Percentiles rank a stretch among this genome's conserved stretches.
Evolutionary conservation across 179 eudicot species (phyloP).

Genomic region (Silene noctiflora): DNA sequence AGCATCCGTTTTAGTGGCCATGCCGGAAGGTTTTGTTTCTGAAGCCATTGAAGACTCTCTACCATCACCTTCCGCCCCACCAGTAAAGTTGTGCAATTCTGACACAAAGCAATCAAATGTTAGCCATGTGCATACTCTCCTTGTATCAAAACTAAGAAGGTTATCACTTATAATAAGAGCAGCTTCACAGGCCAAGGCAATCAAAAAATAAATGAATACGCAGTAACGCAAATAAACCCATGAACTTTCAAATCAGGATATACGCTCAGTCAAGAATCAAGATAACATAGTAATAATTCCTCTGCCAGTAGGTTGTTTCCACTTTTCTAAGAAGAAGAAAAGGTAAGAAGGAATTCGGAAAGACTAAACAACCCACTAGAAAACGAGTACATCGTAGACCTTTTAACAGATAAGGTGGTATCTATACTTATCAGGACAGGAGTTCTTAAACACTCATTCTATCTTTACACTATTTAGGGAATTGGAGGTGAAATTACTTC

Average conservation of each 20-base stretch:
- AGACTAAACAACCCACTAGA: not conserved
- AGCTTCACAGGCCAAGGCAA: not conserved
- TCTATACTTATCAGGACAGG: not conserved
- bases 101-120: slow-evolving; percentile 21
- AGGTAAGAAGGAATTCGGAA: not conserved
- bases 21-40: slow-evolving; percentile 53
- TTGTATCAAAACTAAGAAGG: too few relatives aligned
- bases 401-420: not conserved
- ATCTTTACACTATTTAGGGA: not conserved
- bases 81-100: slow-evolving; percentile 79
- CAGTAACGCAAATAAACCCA: not conserved
- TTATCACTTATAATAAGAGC: too few relatives aligned
- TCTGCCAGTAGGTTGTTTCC: not conserved
- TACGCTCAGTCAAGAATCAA: not conserved
- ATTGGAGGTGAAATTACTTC: not conserved
- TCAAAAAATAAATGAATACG: too few relatives aligned
- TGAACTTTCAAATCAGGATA: not conserved
- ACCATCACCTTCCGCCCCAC: slow-evolving; percentile 60
- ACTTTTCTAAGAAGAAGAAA: not conserved
- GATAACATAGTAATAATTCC: not conserved
- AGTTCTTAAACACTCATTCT: not conserved
- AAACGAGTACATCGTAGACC: too few relatives aligned
- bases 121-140: slow-evolving; percentile 6
- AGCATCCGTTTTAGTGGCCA: slow-evolving; percentile 45
- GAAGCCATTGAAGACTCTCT: slow-evolving; percentile 46